Conservation (phyloP, 805 yeast species). For the Starmerella bombicola region DNA sequence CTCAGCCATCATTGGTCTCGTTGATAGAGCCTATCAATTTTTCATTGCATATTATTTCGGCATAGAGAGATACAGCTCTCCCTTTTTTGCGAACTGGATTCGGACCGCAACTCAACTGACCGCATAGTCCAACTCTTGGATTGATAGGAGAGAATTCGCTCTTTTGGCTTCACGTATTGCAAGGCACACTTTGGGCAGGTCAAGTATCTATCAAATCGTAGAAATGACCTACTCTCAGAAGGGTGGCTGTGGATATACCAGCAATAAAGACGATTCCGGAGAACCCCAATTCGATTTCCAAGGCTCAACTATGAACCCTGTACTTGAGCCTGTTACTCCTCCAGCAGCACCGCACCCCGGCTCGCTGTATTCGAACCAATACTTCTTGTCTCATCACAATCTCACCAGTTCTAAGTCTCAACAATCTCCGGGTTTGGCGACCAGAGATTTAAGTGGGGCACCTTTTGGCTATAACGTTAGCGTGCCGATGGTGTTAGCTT, state of each 20-base stretch:
- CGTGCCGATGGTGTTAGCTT: not conserved
- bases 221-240: not conserved
- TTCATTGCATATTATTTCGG: no score
- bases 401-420: conserved; percentile 1
- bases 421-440: conserved; percentile 2
- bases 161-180: no score
- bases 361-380: conserved; percentile 4
- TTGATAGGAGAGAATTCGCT: no score
- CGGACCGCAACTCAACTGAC: no score
- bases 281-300: not conserved
- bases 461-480: not conserved
- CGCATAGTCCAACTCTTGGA: no score
- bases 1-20: no score
- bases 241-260: not conserved
- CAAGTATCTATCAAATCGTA: no score
- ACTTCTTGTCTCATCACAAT: not conserved
- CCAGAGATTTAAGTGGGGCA: conserved; percentile 1
- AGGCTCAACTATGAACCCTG: not conserved
- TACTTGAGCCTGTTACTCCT: conserved; percentile 16
- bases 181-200: no score
- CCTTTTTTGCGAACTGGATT: no score
- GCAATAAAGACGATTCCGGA: not conserved
- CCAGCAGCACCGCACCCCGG: conserved; percentile 9
- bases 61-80: no score
- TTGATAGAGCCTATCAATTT: no score